Base-by-base conservation (phyloP, 2,329 filamentous ascomycete genomes). In the Ophiobolus disseminans region DNA sequence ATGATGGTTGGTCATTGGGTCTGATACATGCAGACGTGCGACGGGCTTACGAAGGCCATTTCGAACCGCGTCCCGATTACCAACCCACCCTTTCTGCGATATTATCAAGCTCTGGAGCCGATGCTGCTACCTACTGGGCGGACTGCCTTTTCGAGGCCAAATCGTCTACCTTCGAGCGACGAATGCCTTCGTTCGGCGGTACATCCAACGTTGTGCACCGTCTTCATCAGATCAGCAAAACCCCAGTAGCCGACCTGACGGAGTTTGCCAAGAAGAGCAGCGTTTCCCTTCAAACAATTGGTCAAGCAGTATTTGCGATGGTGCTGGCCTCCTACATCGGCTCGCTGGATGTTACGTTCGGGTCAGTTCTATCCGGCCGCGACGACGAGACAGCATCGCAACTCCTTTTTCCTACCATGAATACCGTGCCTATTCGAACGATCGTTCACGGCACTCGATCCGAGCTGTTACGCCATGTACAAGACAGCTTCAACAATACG, bases 391-490 rank as follows among this genome's bases (percentile, higher is more conserved):
- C 83, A 13, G 82, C 85, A 0, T 82, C 88, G 34, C 72, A 82
- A 20, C 73, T 93, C 10, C 79, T 92, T 65, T 97, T 96, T 62
- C 93, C 92, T 0, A 90, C 89, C 0, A 96, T 97, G 89, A 97
- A 96, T 65, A 96, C 92, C 0, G 86, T 96, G 0, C 83, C 88
- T 0, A 78, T 96, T 6, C 82, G 91, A 9, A 82, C 82, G 1
- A 79, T 92, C 2, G 69, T 96, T 2, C 88, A 94, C 60, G 90
- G 90, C 1, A 85, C 80, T 0, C 74, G 82, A 0, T 56, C 70
- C 0, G 80, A 86, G 0, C 86, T 95, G 73, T 73, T 96, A 21
- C 79, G 77, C 10, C 89, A 92, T 63, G 80, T 91, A 56, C 91
- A 96, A 64, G 82, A 86, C 2, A 87, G 83, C 51, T 82, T 89